Evolutionary conservation across 805 yeast species (phyloP).

Genomic region (Clavispora carvajalis): DNA sequence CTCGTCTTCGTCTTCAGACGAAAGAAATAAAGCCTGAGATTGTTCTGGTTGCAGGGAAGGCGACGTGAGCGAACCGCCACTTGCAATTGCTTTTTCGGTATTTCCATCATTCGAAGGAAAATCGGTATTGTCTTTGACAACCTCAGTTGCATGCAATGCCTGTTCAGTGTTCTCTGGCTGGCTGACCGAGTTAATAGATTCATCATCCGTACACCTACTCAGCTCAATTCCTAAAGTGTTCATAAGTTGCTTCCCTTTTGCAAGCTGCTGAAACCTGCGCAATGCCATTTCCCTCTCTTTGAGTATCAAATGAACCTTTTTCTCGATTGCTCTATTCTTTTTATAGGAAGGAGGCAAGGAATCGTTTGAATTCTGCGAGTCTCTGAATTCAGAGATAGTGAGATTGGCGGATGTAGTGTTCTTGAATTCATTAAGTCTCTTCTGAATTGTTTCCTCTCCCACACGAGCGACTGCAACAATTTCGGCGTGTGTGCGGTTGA

Average conservation of each 20-base stretch:
- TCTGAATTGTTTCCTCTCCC: constrained; percentile 89
- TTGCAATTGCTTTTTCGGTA: neutral
- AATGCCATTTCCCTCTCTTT: constrained; percentile 17
- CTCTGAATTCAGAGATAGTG: constrained; percentile 71
- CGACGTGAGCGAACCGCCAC: neutral
- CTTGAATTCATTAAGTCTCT: constrained; percentile 83
- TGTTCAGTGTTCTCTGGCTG: constrained; percentile 4
- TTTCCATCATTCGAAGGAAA: too few species aligned
- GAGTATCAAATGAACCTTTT: constrained; percentile 27
- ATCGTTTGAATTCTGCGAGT: constrained; percentile 33
- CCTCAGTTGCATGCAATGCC: neutral
- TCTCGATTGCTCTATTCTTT: constrained; percentile 52
- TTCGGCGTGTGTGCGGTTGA: constrained; percentile 86
- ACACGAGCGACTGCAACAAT: constrained; percentile 93
- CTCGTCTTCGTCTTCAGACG: constrained; percentile 1
- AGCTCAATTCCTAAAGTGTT: constrained; percentile 1
- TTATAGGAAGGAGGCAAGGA: constrained; percentile 82
- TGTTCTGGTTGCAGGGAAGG: neutral
- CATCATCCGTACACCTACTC: neutral
- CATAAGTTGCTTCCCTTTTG: constrained; percentile 9
- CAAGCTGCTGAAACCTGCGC: constrained; percentile 20
- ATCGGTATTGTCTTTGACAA: neutral
- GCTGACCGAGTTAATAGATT: neutral
- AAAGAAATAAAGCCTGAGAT: neutral
- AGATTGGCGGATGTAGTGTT: constrained; percentile 68